Base-by-base conservation (phyloP, 1,284 basidiomycete species). In the Volvariella volvacea region DNA sequence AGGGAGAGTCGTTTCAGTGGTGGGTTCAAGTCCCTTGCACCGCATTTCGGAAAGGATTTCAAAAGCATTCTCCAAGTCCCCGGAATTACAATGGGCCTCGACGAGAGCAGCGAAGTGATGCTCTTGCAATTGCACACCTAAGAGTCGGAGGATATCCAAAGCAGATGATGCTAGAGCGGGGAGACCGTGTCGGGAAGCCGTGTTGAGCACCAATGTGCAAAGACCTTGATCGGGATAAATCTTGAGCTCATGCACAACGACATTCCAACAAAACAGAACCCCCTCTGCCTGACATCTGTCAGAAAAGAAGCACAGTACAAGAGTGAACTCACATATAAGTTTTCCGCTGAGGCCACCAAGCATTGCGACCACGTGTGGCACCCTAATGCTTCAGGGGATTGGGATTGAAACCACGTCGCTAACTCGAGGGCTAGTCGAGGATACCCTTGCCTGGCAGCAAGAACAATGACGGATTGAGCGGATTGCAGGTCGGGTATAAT, bases 221-320 rank as follows among this genome's bases (percentile, higher is more conserved):
- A 83, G 60, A 0, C 88, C 88, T 67, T 92, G 88, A 52, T 88
- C 83, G 0, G 85, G 87, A 1, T 68, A 63, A 41, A 83, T 57
- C 38, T 68, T 66, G 30, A 76, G 59, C 16, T 73, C 67, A 7
- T 71, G 56, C 2, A 82, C 76, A 20, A 78, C 68, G 31, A 72
- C 73, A 7, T 73, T 53, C 90, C 89, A 93, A 33, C 76, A 78
- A 41, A 60, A 57, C 28, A 68, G 49, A 3, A 84, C 78, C 8
- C 88, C 89, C 4, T 86, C 78, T 17, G 70, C 63, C 88, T 92
- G 25, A 28, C 55, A 39, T 14, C 41, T 8, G n/a, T 16, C n/a
- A 16, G 21, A 39, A 44, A 43, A 25, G 25, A 46, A 3, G 49
- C 21, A 42, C 44, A 45, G 28, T 22, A 17, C 21, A 32, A 32